Evolutionary conservation across 495 filamentous ascomycete genomes (phyloP), one percentile per base, ranked within the genome.

Genomic region (Penicillium canescens): DNA sequence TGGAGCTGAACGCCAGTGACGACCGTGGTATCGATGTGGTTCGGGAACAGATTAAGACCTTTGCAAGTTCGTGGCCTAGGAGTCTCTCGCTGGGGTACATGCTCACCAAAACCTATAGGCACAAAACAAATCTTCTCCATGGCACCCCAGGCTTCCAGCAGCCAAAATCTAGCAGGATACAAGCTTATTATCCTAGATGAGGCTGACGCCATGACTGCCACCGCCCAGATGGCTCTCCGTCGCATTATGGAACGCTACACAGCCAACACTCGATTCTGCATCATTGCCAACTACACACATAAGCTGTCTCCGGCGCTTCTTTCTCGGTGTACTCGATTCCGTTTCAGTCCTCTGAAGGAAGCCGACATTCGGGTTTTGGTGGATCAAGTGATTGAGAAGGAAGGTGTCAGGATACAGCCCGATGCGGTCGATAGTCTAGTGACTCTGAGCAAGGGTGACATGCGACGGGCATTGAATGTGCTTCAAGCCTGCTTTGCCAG

Each of bases 241-340:
- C 76, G 94, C 39, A 99, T 99, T 52, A 99, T 99, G 95, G 94
- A 99, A 66, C 94, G 95, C 70, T 99, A 98, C 73, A 99, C 94
- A 0, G 90, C 92, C 53, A 98, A 99, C 74, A 96, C 94, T 0
- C 82, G 94, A 46, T 99, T 99, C 72, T 97, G 93, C 73, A 91
- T 99, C 61, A 97, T 99, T 52, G 95, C 95, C 60, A 99, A 99
- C 71, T 99, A 99, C 68, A 96, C 94, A 28, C 94, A 99, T 75
- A 99, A 98, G 69, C 85, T 99, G n/a, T 92, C 90, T 6, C 92
- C 94, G 0, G 94, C 94, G 0, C 78, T 99, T 7, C 81, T 99
- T 14, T 96, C 92, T 28, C 79, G 94, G 56, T 99, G 94, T 72
- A 98, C 94, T 3, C 79, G 94, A 35, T 99, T 99, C 74, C 80